Conservation (phyloP, 73 alveolate species). For the Symbiodinium pilosum region DNA sequence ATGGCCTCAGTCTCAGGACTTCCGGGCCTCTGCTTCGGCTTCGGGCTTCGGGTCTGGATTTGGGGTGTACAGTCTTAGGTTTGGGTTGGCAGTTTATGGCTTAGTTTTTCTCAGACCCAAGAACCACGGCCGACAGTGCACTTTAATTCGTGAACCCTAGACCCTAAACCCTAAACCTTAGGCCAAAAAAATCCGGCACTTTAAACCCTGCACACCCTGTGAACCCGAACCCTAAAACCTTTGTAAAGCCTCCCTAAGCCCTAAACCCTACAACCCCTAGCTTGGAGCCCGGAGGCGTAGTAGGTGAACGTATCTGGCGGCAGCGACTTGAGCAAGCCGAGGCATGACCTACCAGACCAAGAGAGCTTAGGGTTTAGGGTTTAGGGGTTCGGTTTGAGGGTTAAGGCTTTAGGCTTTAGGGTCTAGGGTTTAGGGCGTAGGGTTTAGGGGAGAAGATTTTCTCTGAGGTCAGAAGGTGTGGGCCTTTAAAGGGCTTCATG, state of each 20-base stretch:
- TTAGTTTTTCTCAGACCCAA: too few species aligned
- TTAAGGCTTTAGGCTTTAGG: not conserved
- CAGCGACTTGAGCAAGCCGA: constrained; percentile 58
- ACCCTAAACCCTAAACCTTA: not conserved
- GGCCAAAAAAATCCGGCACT: too few species aligned
- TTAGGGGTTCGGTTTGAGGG: not conserved
- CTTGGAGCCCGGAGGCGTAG: constrained; percentile 37
- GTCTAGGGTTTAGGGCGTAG: too few species aligned
- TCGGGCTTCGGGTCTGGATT: not conserved
- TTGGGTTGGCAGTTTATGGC: too few species aligned
- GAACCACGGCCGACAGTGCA: too few species aligned
- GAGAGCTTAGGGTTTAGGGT: not conserved
- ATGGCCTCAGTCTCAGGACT: constrained; percentile 86
- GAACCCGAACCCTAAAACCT: not conserved
- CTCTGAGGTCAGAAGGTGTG: too few species aligned
- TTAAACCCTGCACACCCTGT: too few species aligned
- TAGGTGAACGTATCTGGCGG: constrained; percentile 81
- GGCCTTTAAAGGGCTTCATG: too few species aligned
- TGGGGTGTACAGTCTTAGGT: not conserved
- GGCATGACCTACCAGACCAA: not conserved
- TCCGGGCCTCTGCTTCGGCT: not conserved
- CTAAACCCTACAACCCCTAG: too few species aligned
- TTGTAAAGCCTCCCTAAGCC: not conserved
- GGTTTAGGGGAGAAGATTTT: too few species aligned
- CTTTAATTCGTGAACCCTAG: not conserved